Evolutionary conservation across 495 filamentous ascomycete species (phyloP), one percentile per base, ranked within the genome.

Genomic region (Glarea lozoyensis): DNA sequence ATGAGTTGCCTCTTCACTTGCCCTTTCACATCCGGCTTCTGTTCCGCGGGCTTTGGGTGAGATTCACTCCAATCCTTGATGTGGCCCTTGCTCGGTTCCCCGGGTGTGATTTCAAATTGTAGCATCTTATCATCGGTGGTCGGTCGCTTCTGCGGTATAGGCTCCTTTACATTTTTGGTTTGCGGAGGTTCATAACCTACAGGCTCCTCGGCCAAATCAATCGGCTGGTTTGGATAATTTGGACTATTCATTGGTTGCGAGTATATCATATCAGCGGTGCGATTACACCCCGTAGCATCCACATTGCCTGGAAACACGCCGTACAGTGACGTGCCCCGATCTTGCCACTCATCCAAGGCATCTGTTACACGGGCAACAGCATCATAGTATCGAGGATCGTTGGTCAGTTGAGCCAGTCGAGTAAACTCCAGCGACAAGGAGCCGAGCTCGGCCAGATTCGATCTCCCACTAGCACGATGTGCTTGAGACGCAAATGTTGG

Each of bases 381-480:
- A 67, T 98, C 92, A 49, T 95, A 98, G 62, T 97, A 98, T 51
- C 79, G 89, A 29, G 81, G 60, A 36, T 95, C 68, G 45, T 82
- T 79, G 7, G 93, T 97, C 46, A 98, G 68, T 59, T 97, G 92
- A 3, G 92, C 84, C 31, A 98, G 70, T 18, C 92, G 78, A 4
- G 92, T 98, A 57, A 97, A 96, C 62, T 98, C 92, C 61, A 98
- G 69, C n/a, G 82, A 82, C 31, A 98, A 69, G 16, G 87, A 88
- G 7, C 92, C 93, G 33, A 98, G 59, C 60, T 98, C 92, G 0
- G 92, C 89, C 17, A 93, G 66, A 24, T 82, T 74, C 17, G 77
- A 76, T 40, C 68, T 65, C 12, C 58, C 65, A 48, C 69, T 72
- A 0, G 86, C 87, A 25, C 75, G 73, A 53, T 84, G 82, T 10